Percentiles rank a stretch among this genome's conserved stretches.
These are phyloP conservation scores for Cladosporium sp. DNA, from an alignment of 2,329 filamentous ascomycete species.

Conservation along the genomic window DNA sequence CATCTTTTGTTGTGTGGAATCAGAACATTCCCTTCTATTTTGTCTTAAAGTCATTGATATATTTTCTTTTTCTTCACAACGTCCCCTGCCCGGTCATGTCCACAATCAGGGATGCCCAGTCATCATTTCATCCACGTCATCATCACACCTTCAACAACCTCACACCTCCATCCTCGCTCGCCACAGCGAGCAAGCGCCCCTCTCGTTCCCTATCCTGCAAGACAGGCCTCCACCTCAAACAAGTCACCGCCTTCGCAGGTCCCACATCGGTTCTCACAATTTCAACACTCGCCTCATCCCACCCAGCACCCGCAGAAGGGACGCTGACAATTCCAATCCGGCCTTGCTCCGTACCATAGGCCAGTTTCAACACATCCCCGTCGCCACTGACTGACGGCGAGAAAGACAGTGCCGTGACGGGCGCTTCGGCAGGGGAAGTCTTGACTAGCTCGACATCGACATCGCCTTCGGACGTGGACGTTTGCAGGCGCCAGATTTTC, in stretches of 20 bases:
- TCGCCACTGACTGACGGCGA: background rate
- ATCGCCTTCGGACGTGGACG: background rate
- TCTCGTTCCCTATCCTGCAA: background rate
- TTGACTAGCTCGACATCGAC: constrained; percentile 8
- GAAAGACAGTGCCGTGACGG: constrained; percentile 32
- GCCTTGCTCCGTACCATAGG: constrained; percentile 26
- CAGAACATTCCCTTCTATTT: too few relatives aligned
- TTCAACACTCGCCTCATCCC: constrained; percentile 7
- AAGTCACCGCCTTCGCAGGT: constrained; percentile 10
- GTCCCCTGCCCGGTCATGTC: too few relatives aligned
- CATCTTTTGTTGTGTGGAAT: too few relatives aligned
- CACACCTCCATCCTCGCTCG: constrained; percentile 40
- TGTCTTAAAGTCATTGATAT: too few relatives aligned
- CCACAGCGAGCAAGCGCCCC: constrained; percentile 33
- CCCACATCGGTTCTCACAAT: background rate
- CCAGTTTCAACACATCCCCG: constrained; percentile 11
- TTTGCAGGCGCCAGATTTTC: constrained; percentile 48
- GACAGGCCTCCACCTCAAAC: constrained; percentile 5
- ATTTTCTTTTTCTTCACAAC: too few relatives aligned
- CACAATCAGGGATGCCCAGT: too few relatives aligned
- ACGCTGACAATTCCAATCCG: constrained; percentile 14
- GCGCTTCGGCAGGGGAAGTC: constrained; percentile 21
- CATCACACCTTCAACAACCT: constrained; percentile 27
- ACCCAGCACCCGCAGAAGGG: background rate
- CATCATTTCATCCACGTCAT: too few relatives aligned